A percentile compares a stretch with the other conserved stretches of the same genome.
phyloP scores from a whole-genome alignment of 257 asterid species.

The Solanum infundibuliforme region DNA sequence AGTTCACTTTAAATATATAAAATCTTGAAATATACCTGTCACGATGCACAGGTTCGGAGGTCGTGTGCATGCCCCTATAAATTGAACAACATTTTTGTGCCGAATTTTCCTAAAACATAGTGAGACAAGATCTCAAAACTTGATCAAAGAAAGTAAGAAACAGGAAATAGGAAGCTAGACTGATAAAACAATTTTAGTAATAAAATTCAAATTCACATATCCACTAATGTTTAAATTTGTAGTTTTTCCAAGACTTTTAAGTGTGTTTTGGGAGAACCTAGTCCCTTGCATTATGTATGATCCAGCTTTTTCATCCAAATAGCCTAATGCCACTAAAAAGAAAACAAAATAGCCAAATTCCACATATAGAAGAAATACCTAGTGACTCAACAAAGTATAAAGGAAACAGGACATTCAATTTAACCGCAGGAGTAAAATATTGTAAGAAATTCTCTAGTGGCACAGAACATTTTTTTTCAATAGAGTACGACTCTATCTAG shows the following conservation, averaged over 20 bases:
- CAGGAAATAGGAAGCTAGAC: background rate
- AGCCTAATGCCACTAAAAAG: background rate
- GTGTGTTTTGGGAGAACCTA: background rate
- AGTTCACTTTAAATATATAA: background rate
- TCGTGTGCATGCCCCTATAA: constrained; percentile 42
- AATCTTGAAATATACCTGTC: constrained; percentile 19
- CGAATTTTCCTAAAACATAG: constrained; percentile 26
- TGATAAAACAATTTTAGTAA: background rate
- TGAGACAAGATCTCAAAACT: background rate
- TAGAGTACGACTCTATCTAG: background rate
- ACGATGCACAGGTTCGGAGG: constrained; percentile 40
- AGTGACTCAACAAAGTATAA: background rate
- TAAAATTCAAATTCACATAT: background rate
- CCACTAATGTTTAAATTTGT: background rate
- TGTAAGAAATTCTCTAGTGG: background rate
- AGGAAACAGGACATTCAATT: background rate
- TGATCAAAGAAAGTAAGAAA: background rate
- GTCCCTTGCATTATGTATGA: background rate
- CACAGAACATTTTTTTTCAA: background rate
- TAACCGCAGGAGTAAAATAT: background rate
- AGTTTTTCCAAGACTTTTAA: background rate
- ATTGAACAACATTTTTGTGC: constrained; percentile 45
- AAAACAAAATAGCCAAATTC: background rate
- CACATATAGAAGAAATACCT: background rate
- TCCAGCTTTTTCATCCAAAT: background rate